phyloP scores from a whole-genome alignment of 352 stramenopile species.

The Globisporangium emineosum region DNA sequence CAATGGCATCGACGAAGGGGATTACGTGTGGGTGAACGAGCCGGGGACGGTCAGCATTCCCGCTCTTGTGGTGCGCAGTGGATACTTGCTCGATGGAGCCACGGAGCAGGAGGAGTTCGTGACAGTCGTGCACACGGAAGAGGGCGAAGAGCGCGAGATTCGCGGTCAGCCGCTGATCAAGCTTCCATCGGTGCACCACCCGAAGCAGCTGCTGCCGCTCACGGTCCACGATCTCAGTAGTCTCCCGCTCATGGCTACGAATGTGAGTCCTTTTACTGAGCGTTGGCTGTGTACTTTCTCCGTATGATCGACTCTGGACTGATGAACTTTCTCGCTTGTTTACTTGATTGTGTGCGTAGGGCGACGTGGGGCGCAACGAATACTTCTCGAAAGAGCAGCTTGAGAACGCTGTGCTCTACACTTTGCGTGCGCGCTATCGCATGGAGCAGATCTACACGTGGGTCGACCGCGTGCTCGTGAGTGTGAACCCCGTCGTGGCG shows the following conservation, averaged over 20 bases:
- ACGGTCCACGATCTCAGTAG: slow-evolving; percentile 66
- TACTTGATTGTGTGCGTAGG: slow-evolving; percentile 20
- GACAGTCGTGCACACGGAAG: slow-evolving; percentile 77
- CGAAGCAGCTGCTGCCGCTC: slow-evolving; percentile 54
- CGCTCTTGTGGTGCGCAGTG: slow-evolving; percentile 58
- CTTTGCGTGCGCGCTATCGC: slow-evolving; percentile 63
- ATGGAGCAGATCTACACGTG: slow-evolving; percentile 85
- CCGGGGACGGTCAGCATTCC: slow-evolving; percentile 46
- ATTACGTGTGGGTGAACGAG: slow-evolving; percentile 68
- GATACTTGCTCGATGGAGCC: slow-evolving; percentile 56
- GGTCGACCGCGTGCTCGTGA: slow-evolving; percentile 73
- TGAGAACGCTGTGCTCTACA: slow-evolving; percentile 76
- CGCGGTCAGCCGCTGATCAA: slow-evolving; percentile 53
- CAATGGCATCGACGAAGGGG: slow-evolving; percentile 46
- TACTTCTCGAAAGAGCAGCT: slow-evolving; percentile 58
- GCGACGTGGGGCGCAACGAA: slow-evolving; percentile 55
- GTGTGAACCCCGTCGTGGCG: slow-evolving; percentile 63
- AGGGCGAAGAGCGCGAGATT: slow-evolving; percentile 76
- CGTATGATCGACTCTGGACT: not conserved
- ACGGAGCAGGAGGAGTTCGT: slow-evolving; percentile 65
- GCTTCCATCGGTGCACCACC: slow-evolving; percentile 55
- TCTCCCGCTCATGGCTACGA: slow-evolving; percentile 62
- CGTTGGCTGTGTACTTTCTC: not conserved
- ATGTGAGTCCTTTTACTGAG: slow-evolving; percentile 27
- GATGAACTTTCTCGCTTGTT: slow-evolving; percentile 1